Conservation (phyloP, 805 yeast genomes). For the Barnettozyma botsteinii region DNA sequence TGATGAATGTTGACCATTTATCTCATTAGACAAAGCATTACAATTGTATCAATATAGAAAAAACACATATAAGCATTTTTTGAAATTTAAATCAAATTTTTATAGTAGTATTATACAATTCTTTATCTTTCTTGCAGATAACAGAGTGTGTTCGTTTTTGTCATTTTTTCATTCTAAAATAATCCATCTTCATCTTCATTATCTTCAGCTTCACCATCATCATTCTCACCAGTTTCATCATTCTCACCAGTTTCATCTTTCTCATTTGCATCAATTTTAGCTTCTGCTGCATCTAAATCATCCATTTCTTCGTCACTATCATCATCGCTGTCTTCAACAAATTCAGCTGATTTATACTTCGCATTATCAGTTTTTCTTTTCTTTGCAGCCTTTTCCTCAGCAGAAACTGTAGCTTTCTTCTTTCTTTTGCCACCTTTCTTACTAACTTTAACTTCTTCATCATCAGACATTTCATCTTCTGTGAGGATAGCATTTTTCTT, state of each 20-base stretch:
- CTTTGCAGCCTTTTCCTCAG: slow-evolving; percentile 23
- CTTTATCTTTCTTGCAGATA: background rate
- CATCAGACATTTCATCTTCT: slow-evolving; percentile 36
- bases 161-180: slow-evolving; percentile 7
- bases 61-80: no score
- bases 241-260: slow-evolving; percentile 12
- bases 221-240: slow-evolving; percentile 2
- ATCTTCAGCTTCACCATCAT: slow-evolving; percentile 8
- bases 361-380: slow-evolving; percentile 25
- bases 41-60: no score
- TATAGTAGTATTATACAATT: slow-evolving; percentile 2
- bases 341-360: slow-evolving; percentile 32
- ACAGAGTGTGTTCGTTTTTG: background rate
- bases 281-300: slow-evolving; percentile 18
- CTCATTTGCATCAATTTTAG: slow-evolving; percentile 15
- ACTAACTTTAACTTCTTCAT: slow-evolving; percentile 16
- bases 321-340: slow-evolving; percentile 41
- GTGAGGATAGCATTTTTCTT: slow-evolving; percentile 41
- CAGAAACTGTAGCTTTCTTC: slow-evolving; percentile 30
- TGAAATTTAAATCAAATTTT: no score
- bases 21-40: no score
- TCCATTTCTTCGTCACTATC: slow-evolving; percentile 25
- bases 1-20: background rate
- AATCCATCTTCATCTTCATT: slow-evolving; percentile 19
- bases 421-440: slow-evolving; percentile 19